These are phyloP conservation scores for Mycena maculata DNA, from an alignment of 768 basidiomycete genomes.

Conservation along the genomic window DNA sequence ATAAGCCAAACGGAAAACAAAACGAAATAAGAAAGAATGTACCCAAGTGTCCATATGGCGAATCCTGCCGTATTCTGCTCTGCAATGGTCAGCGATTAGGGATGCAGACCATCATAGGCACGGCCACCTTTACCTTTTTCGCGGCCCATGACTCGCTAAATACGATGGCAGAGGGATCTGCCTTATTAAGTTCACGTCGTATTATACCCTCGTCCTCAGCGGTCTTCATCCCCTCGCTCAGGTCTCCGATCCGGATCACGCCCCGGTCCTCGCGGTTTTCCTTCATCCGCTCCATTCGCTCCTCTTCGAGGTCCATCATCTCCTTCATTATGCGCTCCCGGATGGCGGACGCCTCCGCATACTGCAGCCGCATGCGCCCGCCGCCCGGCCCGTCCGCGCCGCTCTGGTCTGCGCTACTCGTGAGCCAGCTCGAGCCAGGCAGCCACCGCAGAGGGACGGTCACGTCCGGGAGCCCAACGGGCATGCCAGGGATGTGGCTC, in stretches of 20 bases:
- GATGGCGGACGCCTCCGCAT: conserved; percentile 89
- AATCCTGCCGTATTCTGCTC: conserved; percentile 91
- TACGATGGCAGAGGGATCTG: conserved; percentile 94
- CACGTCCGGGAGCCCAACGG: conserved; percentile 30
- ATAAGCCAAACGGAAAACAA: conserved; percentile 6
- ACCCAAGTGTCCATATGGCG: conserved; percentile 97
- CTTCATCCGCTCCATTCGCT: conserved; percentile 94
- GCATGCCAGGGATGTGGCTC: conserved; percentile 30
- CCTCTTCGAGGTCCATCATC: conserved; percentile 97
- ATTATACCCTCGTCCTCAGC: conserved; percentile 96
- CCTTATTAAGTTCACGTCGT: conserved; percentile 91
- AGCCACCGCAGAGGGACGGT: conserved; percentile 58
- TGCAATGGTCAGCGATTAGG: conserved; percentile 40
- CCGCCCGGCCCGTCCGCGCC: conserved; percentile 36
- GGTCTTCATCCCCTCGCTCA: conserved; percentile 68
- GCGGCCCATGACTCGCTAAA: conserved; percentile 95
- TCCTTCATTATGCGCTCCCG: conserved; percentile 97
- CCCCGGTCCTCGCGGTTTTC: conserved; percentile 75
- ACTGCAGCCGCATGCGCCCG: conserved; percentile 77
- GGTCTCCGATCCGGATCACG: conserved; percentile 67
- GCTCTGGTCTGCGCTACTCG: conserved; percentile 34
- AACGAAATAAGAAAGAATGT: conserved; percentile 41
- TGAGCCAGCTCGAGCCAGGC: conserved; percentile 67
- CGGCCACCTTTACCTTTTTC: conserved; percentile 91
- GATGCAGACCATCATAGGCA: neutral